Percentiles rank a stretch among this genome's conserved stretches.
Conservation (phyloP, 768 basidiomycete species). For the Boletus sp. region DNA sequence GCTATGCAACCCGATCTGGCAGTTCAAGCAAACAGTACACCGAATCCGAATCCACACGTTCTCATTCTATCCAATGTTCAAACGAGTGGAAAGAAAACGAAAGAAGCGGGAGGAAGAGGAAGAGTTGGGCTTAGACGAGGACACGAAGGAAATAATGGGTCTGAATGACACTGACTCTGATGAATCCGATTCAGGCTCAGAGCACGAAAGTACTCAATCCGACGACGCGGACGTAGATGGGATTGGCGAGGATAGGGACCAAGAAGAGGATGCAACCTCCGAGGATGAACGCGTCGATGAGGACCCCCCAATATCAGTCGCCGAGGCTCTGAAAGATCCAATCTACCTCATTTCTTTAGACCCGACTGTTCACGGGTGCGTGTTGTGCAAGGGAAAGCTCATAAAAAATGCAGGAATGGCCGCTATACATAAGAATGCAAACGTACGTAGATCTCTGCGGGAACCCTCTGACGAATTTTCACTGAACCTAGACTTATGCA, state of each 20-base stretch:
- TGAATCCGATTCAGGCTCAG: slow-evolving; percentile 55
- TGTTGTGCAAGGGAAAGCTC: slow-evolving; percentile 70
- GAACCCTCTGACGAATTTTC: neutral
- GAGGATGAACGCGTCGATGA: slow-evolving; percentile 28
- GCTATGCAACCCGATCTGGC: slow-evolving; percentile 21
- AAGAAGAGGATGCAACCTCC: slow-evolving; percentile 28
- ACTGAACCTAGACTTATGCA: slow-evolving; percentile 25
- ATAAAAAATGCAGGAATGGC: slow-evolving; percentile 60
- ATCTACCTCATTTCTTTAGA: slow-evolving; percentile 58
- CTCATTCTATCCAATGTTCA: slow-evolving; percentile 55
- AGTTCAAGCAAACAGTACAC: too few species aligned
- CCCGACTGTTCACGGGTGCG: slow-evolving; percentile 57
- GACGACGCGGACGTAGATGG: slow-evolving; percentile 22
- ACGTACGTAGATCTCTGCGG: slow-evolving; percentile 46
- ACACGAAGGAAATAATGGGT: slow-evolving; percentile 62
- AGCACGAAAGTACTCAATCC: slow-evolving; percentile 31
- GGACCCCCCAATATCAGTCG: slow-evolving; percentile 49
- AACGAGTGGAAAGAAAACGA: slow-evolving; percentile 68
- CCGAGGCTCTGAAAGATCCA: slow-evolving; percentile 61
- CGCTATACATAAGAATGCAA: slow-evolving; percentile 56
- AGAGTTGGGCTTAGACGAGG: slow-evolving; percentile 60
- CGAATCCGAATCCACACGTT: neutral
- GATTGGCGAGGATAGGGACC: slow-evolving; percentile 22
- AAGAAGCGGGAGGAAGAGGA: slow-evolving; percentile 62
- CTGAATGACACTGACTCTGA: slow-evolving; percentile 76